Percentiles rank a stretch among this genome's conserved stretches.
Evolutionary conservation across 2,329 filamentous ascomycete species (phyloP).

Genomic region (Fusarium haematococcum): DNA sequence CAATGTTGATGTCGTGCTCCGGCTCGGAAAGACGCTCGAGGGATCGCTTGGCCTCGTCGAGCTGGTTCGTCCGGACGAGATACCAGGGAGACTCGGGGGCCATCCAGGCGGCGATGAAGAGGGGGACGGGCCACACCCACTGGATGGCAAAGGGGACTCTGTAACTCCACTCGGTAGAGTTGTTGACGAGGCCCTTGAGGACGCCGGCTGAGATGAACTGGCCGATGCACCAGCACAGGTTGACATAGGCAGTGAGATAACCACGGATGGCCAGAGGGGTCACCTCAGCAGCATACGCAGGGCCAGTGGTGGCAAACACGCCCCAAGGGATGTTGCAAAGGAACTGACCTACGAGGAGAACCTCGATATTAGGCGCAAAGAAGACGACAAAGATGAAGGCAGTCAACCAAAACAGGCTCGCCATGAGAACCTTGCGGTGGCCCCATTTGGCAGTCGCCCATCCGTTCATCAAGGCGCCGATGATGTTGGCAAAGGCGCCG

Average conservation of each 20-base stretch:
- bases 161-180: slow-evolving; percentile 52
- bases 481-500: slow-evolving; percentile 51
- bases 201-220: slow-evolving; percentile 57
- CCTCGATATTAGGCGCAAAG: slow-evolving; percentile 58
- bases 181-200: slow-evolving; percentile 52
- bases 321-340: slow-evolving; percentile 60
- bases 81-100: slow-evolving; percentile 55
- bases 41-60: slow-evolving; percentile 48
- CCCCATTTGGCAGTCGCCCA: slow-evolving; percentile 56
- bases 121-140: slow-evolving; percentile 53
- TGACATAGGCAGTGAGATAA: slow-evolving; percentile 58
- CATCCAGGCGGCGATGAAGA: slow-evolving; percentile 48
- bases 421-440: slow-evolving; percentile 58
- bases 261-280: slow-evolving; percentile 56
- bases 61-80: slow-evolving; percentile 49
- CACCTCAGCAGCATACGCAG: slow-evolving; percentile 59
- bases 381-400: slow-evolving; percentile 62
- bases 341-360: slow-evolving; percentile 59
- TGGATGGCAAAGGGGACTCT: slow-evolving; percentile 56
- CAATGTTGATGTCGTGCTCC: slow-evolving; percentile 50
- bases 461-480: slow-evolving; percentile 57
- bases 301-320: slow-evolving; percentile 58
- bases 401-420: slow-evolving; percentile 54
- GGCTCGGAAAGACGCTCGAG: slow-evolving; percentile 49
- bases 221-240: slow-evolving; percentile 58